Evolutionary conservation across 2,329 filamentous ascomycete genomes (phyloP).

Genomic region (Neocatenulostroma microsporum): DNA sequence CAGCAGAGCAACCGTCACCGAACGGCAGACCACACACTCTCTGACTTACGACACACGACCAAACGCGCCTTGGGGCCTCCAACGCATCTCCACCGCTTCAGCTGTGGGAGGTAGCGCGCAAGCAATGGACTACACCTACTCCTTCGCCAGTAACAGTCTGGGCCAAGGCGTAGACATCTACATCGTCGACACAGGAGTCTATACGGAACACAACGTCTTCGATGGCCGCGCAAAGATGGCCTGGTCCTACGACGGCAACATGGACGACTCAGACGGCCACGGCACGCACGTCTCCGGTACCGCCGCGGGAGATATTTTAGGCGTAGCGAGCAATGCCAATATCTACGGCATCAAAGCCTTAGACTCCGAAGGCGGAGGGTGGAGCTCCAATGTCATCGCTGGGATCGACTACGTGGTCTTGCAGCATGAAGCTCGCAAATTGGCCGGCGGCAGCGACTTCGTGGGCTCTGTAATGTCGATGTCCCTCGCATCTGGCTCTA

Average conservation of each 20-base stretch:
- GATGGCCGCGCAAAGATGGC: conserved; percentile 35
- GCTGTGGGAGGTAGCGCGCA: conserved; percentile 20
- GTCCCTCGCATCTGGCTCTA: conserved; percentile 30
- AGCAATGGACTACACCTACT: conserved; percentile 38
- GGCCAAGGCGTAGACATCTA: conserved; percentile 43
- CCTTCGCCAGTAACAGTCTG: conserved; percentile 31
- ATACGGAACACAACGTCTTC: conserved; percentile 39
- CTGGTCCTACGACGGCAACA: conserved; percentile 32
- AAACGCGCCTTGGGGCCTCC: conserved; percentile 40
- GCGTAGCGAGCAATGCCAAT: conserved; percentile 43
- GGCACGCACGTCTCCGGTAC: conserved; percentile 44
- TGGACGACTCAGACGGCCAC: conserved; percentile 39
- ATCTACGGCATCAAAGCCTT: conserved; percentile 47
- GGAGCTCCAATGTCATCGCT: conserved; percentile 39
- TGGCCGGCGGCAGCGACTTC: conserved; percentile 27
- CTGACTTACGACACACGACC: conserved; percentile 20
- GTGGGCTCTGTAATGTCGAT: conserved; percentile 42
- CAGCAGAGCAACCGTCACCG: conserved; percentile 22
- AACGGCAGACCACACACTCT: conserved; percentile 15
- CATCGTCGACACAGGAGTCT: conserved; percentile 43
- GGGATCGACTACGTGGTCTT: conserved; percentile 43
- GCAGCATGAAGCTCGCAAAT: conserved; percentile 37
- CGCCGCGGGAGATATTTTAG: conserved; percentile 37
- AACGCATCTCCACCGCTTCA: conserved; percentile 35
- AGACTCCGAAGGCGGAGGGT: conserved; percentile 39